Base-by-base conservation (phyloP, 2,329 filamentous ascomycete genomes). In the Xylariaceae sp. region DNA sequence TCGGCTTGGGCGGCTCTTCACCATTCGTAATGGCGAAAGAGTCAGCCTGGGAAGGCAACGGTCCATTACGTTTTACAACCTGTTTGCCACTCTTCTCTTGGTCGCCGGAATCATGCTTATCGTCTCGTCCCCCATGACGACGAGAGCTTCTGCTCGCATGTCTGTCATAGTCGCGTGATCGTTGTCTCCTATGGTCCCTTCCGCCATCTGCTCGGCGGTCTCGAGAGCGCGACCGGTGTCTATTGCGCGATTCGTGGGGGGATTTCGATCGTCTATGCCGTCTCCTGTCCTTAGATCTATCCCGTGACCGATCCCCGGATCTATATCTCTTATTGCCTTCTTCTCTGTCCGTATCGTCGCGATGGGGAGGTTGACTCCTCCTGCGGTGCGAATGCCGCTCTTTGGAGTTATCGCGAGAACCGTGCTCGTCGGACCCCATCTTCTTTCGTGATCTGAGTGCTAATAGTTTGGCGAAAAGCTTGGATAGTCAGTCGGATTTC, bases 31-130 rank as follows among this genome's bases (percentile, higher is more conserved):
- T 68, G 50, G 84, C 83, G 64, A 86, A 87, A 0, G 83, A 83
- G 64, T 80, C 80, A 45, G 77, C 77, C 67, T 88, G 85, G 0
- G 83, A 84, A 1, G 84, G 84, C 9, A 87, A 73, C 0, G 85
- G 83, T 0, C 81, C 82, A 55, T 70, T 69, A 51, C 72, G 76
- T 63, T 69, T 74, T 39, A 73, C 66, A 13, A 71, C 56, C 55
- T 72, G 67, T 64, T 70, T 72, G 63, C 57, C 63, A 58, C 63
- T 53, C 18, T 53, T 64, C 57, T 66, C 62, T 57, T 62, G 64
- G 61, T 58, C 50, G 54, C 59, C 48, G 45, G 44, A 42, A 57
- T 60, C 55, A 15, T 58, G 15, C 11, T 50, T 42, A 39, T 69
- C 55, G 23, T 63, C 59, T 54, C 64, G 64, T 52, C 67, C 66